Conservation (phyloP, 352 stramenopile genomes). For the Phytophthora europaea region DNA sequence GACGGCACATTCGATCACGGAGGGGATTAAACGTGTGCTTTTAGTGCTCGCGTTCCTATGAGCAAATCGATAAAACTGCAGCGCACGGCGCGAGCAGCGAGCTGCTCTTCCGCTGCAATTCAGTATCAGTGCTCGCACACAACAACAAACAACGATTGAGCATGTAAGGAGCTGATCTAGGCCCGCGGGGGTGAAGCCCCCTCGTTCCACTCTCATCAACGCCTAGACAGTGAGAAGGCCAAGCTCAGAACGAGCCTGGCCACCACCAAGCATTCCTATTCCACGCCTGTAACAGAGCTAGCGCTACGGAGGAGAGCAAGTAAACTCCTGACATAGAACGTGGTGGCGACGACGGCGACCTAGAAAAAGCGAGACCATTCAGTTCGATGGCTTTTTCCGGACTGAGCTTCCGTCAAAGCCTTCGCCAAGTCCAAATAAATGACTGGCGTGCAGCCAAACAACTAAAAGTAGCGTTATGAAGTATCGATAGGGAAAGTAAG, state of each 20-base stretch:
- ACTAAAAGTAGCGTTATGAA: slow-evolving; percentile 18
- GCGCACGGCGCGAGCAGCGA: slow-evolving; percentile 46
- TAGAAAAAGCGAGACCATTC: slow-evolving; percentile 5
- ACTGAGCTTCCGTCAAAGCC: slow-evolving; percentile 13
- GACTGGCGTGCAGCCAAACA: slow-evolving; percentile 30
- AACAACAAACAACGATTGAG: not conserved
- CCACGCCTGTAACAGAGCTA: slow-evolving; percentile 87
- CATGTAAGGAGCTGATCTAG: slow-evolving; percentile 89
- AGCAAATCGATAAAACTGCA: slow-evolving; percentile 89
- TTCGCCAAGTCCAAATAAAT: slow-evolving; percentile 15
- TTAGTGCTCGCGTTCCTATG: slow-evolving; percentile 86
- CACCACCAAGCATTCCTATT: slow-evolving; percentile 79
- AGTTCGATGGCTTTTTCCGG: slow-evolving; percentile 20
- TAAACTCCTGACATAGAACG: slow-evolving; percentile 86
- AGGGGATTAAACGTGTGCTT: slow-evolving; percentile 86
- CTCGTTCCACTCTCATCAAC: slow-evolving; percentile 85
- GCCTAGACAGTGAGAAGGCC: slow-evolving; percentile 63
- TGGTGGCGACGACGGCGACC: slow-evolving; percentile 42
- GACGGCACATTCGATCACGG: slow-evolving; percentile 87
- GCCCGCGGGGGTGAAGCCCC: slow-evolving; percentile 41
- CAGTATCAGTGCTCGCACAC: slow-evolving; percentile 75
- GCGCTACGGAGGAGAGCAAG: slow-evolving; percentile 73
- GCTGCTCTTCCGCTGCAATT: slow-evolving; percentile 67
- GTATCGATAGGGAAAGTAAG: not conserved
- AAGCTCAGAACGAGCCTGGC: slow-evolving; percentile 76